Evolutionary conservation across 1,284 basidiomycete species (phyloP).

Genomic region (Sutorius eximius): DNA sequence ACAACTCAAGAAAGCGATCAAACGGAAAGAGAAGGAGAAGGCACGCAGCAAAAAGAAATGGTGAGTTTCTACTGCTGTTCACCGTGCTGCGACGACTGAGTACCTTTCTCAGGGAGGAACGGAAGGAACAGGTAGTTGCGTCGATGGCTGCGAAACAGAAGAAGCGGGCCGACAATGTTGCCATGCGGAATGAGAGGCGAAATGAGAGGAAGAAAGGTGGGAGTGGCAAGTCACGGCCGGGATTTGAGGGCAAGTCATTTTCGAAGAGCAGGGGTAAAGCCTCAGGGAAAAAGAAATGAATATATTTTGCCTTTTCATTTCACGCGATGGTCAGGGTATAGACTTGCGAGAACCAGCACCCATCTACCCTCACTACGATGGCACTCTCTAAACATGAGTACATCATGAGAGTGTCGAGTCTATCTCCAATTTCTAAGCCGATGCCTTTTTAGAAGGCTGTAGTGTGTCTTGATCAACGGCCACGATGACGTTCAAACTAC

Average conservation of each 20-base stretch:
- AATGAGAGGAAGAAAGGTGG: constrained; percentile 73
- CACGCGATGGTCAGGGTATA: not conserved
- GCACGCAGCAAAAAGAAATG: constrained; percentile 79
- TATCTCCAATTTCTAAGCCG: too few species aligned
- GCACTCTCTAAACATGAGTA: not conserved
- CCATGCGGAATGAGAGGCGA: constrained; percentile 73
- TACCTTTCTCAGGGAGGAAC: constrained; percentile 64
- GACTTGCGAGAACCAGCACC: not conserved
- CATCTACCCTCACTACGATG: not conserved
- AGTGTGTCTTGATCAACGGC: constrained; percentile 8
- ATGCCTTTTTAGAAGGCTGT: not conserved
- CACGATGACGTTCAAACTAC: constrained; percentile 35
- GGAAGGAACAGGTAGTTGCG: constrained; percentile 73
- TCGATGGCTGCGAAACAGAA: constrained; percentile 82
- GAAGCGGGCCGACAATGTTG: constrained; percentile 88
- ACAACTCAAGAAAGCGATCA: constrained; percentile 85
- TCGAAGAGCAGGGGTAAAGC: constrained; percentile 43
- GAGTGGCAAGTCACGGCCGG: constrained; percentile 74
- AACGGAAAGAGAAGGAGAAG: constrained; percentile 88
- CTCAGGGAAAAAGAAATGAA: constrained; percentile 20
- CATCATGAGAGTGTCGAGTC: not conserved
- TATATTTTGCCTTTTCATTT: too few species aligned
- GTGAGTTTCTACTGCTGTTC: constrained; percentile 45
- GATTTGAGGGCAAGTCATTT: constrained; percentile 80
- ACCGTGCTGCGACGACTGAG: not conserved